A percentile compares a stretch with the other conserved stretches of the same genome.
These are phyloP conservation scores for Penicillium malachiteum DNA, from an alignment of 495 filamentous ascomycete genomes.

Conservation along the genomic window DNA sequence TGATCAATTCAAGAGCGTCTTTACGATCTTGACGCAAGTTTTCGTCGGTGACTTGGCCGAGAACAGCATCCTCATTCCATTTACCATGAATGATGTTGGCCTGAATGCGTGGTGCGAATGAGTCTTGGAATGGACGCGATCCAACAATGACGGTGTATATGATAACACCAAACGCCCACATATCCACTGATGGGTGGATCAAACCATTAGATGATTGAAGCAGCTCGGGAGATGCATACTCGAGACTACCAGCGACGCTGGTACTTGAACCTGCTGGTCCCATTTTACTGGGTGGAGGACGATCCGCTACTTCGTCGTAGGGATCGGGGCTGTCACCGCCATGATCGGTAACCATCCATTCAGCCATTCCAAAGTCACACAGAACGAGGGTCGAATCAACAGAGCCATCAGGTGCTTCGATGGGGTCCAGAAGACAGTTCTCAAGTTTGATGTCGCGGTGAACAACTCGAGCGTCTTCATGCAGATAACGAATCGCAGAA, in stretches of 20 bases:
- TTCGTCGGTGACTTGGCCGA: conserved; percentile 30
- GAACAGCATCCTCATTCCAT: conserved; percentile 57
- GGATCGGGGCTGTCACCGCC: conserved; percentile 50
- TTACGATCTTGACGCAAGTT: conserved; percentile 27
- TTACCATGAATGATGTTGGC: conserved; percentile 61
- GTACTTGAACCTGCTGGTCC: conserved; percentile 58
- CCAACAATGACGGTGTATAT: conserved; percentile 63
- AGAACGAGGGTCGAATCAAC: conserved; percentile 58
- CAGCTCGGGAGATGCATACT: conserved; percentile 65
- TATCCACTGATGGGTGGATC: conserved; percentile 58
- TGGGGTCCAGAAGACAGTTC: conserved; percentile 69
- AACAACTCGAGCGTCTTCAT: conserved; percentile 69
- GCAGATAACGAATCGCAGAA: conserved; percentile 67
- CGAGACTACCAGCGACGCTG: conserved; percentile 60
- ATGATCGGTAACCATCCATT: conserved; percentile 61
- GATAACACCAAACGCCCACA: conserved; percentile 74
- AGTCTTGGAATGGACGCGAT: conserved; percentile 65
- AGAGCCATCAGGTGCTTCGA: conserved; percentile 44
- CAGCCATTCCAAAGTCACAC: conserved; percentile 76
- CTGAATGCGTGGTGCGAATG: conserved; percentile 57
- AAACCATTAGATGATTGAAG: conserved; percentile 49
- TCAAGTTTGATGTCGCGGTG: conserved; percentile 78
- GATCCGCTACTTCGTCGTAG: conserved; percentile 47
- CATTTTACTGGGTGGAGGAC: conserved; percentile 47
- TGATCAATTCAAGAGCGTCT: conserved; percentile 51